phyloP scores from a whole-genome alignment of 495 filamentous ascomycete genomes.

The Lichina pygmaea region DNA sequence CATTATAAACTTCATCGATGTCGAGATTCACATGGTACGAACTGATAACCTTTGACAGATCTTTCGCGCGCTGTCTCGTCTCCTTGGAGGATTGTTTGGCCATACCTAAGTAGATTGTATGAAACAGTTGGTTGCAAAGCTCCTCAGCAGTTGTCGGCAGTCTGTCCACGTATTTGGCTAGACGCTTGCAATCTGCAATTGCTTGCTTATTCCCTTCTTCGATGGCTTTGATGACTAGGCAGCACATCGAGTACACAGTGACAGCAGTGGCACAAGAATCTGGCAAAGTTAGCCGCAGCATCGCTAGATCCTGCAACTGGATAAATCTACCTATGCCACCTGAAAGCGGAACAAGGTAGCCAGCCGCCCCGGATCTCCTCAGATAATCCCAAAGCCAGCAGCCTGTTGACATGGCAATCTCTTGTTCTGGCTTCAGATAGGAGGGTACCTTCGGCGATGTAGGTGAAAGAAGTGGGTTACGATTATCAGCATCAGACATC shows the following conservation, averaged over 20 bases:
- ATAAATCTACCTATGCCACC: conserved; percentile 9
- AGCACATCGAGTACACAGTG: conserved; percentile 57
- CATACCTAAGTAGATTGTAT: conserved; percentile 67
- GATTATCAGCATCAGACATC: conserved; percentile 7
- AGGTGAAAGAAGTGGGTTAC: conserved; percentile 15
- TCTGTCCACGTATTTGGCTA: conserved; percentile 29
- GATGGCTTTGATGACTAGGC: conserved; percentile 41
- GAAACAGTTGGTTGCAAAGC: conserved; percentile 27
- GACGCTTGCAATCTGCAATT: conserved; percentile 26
- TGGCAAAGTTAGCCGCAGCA: too few relatives aligned
- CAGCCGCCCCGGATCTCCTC: conserved; percentile 29
- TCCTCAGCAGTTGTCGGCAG: conserved; percentile 21
- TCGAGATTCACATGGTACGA: conserved; percentile 49
- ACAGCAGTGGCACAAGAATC: conserved; percentile 32
- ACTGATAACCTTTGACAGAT: conserved; percentile 42
- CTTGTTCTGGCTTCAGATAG: conserved; percentile 42
- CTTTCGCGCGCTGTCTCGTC: conserved; percentile 42
- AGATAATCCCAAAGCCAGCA: conserved; percentile 79
- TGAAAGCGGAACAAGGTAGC: conserved; percentile 27
- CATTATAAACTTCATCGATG: conserved; percentile 38
- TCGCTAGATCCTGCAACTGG: too few relatives aligned
- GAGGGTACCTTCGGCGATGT: conserved; percentile 15
- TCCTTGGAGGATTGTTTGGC: conserved; percentile 37
- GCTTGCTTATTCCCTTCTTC: conserved; percentile 34
- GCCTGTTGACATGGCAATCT: conserved; percentile 42